Conservation (phyloP, 371 early-diverging fungal species). For the Lichtheimia ramosa region DNA sequence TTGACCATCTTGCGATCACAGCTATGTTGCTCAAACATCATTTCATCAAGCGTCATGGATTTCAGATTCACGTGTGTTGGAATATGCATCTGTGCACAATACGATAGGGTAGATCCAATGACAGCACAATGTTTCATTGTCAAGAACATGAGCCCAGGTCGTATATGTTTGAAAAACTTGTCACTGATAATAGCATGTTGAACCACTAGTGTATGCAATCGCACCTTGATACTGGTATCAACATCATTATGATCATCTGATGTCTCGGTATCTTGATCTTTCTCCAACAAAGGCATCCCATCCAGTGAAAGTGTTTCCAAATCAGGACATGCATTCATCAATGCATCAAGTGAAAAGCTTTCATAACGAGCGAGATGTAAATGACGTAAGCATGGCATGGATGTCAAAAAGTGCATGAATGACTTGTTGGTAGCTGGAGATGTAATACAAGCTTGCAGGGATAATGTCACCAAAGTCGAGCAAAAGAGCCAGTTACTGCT, state of each 20-base stretch:
- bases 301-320: slow-evolving; percentile 1
- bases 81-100: neutral
- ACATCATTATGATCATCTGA: neutral
- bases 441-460: slow-evolving; percentile 8
- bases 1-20: slow-evolving; percentile 4
- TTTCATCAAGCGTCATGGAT: neutral
- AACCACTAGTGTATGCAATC: neutral
- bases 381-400: slow-evolving; percentile 3
- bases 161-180: neutral
- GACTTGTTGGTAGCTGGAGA: slow-evolving; percentile 1
- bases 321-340: slow-evolving; percentile 2
- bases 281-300: neutral
- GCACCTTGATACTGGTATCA: neutral
- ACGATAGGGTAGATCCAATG: neutral
- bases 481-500: slow-evolving; percentile 5
- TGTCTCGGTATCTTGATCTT: neutral
- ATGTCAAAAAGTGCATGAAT: slow-evolving; percentile 1
- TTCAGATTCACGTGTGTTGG: neutral
- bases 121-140: slow-evolving; percentile 2
- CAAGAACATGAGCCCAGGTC: neutral
- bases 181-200: slow-evolving; percentile 1
- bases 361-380: slow-evolving; percentile 7
- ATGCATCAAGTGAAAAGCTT: neutral
- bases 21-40: neutral
- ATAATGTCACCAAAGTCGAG: slow-evolving; percentile 1